A percentile compares a stretch with the other conserved stretches of the same genome.
phyloP scores from a whole-genome alignment of 805 yeast genomes.

The Wickerhamiella brachini region DNA sequence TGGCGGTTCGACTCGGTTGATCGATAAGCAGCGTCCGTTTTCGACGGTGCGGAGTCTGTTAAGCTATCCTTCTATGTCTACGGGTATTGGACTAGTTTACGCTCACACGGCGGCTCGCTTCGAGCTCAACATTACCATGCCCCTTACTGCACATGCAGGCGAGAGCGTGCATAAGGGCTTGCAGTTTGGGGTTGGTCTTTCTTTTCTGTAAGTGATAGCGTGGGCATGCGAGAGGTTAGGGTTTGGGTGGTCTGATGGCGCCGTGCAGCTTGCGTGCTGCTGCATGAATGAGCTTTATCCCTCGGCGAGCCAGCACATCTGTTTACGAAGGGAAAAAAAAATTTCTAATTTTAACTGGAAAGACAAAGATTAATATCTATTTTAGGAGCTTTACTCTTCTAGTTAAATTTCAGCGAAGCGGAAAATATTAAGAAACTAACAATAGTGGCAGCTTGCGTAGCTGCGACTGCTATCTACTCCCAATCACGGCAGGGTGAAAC shows the following conservation, averaged over 20 bases:
- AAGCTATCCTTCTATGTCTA: slow-evolving; percentile 34
- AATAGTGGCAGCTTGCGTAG: no score
- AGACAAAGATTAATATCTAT: background rate
- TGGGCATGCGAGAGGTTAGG: background rate
- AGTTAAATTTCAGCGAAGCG: no score
- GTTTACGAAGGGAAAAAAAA: background rate
- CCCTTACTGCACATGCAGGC: slow-evolving; percentile 37
- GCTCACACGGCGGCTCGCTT: slow-evolving; percentile 54
- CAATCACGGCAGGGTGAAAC: background rate
- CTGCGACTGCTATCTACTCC: background rate
- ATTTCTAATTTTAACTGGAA: background rate
- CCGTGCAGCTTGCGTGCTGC: background rate
- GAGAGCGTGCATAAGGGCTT: slow-evolving; percentile 49
- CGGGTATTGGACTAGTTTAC: slow-evolving; percentile 49
- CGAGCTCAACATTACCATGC: slow-evolving; percentile 51
- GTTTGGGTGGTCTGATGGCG: background rate
- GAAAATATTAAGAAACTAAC: no score
- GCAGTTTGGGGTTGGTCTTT: slow-evolving; percentile 51
- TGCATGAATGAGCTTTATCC: background rate
- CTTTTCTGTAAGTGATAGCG: slow-evolving; percentile 31
- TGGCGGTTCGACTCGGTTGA: slow-evolving; percentile 43
- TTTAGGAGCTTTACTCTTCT: no score
- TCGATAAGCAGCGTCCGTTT: slow-evolving; percentile 10
- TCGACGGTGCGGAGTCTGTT: slow-evolving; percentile 20
- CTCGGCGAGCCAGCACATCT: background rate